A percentile compares a stretch with the other conserved stretches of the same genome.
phyloP scores from a whole-genome alignment of 1,284 basidiomycete species.

The Ustilago shanxiensis region DNA sequence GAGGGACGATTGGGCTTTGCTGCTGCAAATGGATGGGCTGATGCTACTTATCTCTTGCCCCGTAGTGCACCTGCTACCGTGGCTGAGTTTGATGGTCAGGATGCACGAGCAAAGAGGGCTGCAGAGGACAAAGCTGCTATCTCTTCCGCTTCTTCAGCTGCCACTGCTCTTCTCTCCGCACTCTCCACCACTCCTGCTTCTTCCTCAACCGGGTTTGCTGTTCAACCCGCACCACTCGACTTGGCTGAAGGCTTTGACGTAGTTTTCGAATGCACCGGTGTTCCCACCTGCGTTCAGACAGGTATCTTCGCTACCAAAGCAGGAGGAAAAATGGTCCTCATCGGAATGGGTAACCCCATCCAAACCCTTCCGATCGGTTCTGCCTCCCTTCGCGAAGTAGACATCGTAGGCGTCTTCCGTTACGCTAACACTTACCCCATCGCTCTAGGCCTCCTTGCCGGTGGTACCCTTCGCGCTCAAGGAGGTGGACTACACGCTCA shows the following conservation, averaged over 20 bases:
- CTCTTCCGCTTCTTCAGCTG: constrained; percentile 72
- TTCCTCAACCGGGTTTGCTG: constrained; percentile 18
- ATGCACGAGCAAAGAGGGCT: constrained; percentile 76
- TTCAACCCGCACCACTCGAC: constrained; percentile 34
- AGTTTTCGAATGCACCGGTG: constrained; percentile 94
- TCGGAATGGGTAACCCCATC: constrained; percentile 93
- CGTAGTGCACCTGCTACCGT: constrained; percentile 74
- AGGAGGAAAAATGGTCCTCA: constrained; percentile 88
- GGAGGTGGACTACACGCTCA: constrained; percentile 42
- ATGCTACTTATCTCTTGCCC: constrained; percentile 79
- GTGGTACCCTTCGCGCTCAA: constrained; percentile 49
- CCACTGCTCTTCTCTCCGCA: constrained; percentile 26
- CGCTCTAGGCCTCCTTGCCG: constrained; percentile 72
- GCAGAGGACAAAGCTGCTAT: constrained; percentile 74
- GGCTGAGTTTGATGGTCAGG: constrained; percentile 1
- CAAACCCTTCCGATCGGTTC: constrained; percentile 80
- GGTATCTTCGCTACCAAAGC: constrained; percentile 75
- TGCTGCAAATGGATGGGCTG: constrained; percentile 76
- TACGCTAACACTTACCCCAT: constrained; percentile 84
- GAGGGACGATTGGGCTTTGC: constrained; percentile 50
- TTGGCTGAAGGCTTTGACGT: constrained; percentile 80
- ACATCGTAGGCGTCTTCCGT: constrained; percentile 89
- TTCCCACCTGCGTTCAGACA: constrained; percentile 75
- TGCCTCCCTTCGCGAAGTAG: constrained; percentile 88
- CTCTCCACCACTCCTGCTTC: constrained; percentile 14